Base-by-base conservation (phyloP, 257 asterid species). In the Leptodermis oblonga region DNA sequence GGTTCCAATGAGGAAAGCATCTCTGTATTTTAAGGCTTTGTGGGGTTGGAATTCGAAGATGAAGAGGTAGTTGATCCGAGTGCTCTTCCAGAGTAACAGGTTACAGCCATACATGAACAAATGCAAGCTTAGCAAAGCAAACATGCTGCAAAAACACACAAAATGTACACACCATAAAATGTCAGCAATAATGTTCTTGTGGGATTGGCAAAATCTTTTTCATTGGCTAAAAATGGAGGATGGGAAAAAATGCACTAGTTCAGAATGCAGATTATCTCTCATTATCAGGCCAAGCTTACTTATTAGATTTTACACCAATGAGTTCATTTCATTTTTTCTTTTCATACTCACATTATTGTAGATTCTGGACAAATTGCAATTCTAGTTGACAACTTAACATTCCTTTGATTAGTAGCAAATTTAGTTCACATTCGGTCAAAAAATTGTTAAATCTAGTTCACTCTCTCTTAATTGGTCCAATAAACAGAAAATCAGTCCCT, bases 51-150 rank as follows among this genome's bases (percentile, higher is more conserved):
- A 88, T 58, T 93, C 99, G 66, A 93, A 90, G 37, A 93, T 93
- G 86, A 90, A 93, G 80, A 82, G 85, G 84, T 82, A 70, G 82
- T 90, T 93, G 80, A 93, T 88, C 71, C 97, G 80, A 46, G 87
- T 87, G 74, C 76, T 80, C 84, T 85, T 93, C 97, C 99, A 90
- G 75, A 83, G 79, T 80, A 93, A 86, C 23, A 93, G 79, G 71
- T 93, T 88, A 68, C 99, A 93, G 25, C 99, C 99, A 31, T 93
- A 93, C 86, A 90, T 73, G 76, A 90, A 90, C 58, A 93, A 60
- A 73, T 93, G 97, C 83, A 93, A 77, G 93, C 91, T 94, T 70
- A 91, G 76, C 79, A 94, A 74, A 61, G 99, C 97, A 79, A 94
- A 89, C 89, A 85, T 85, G 95, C 99, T 94, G 95, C 92, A 82